Evolutionary conservation across 768 basidiomycete genomes (phyloP), one percentile per base, ranked within the genome.

Genomic region (Boletus rex-veris): DNA sequence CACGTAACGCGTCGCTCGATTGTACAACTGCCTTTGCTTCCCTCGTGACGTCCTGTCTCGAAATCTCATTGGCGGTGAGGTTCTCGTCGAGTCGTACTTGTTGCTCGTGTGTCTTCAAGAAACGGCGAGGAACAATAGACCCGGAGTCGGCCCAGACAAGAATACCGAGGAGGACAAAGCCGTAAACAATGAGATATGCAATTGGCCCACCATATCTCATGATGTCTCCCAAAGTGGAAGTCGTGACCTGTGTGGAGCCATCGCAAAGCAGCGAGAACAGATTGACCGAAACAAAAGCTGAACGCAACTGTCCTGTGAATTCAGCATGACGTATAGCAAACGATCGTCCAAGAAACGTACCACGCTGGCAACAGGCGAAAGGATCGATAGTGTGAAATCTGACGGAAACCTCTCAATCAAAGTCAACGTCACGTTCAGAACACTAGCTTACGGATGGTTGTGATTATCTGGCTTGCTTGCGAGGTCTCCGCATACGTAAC

Each of bases 71-170:
- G n/a, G 50, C 44, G 6, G 58, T 52, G 33, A 61, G 50, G 24
- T 62, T 52, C 33, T 54, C 48, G 14, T 59, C 56, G 16, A 54
- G n/a, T 21, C 26, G 56, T 51, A 30, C 40, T 37, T 50, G 51
- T 16, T 59, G 59, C 41, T 65, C 40, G 50, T 28, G 58, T 26
- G 56, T 57, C 49, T 58, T 59, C 67, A 59, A 70, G 63, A 62
- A 66, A 46, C 55, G 70, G 43, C 79, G 74, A 37, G 77, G 75
- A 16, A 80, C 57, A 19, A 78, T 60, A 11, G 84, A 80, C 3
- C 88, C 87, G 5, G 88, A 89, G 63, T 90, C 87, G 26, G 79
- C 80, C 77, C 81, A 86, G 21, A 90, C 80, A 18, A 91, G 80
- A 31, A 90, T 71, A 4, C 62, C 78, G 45, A 90, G 77, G 8